Conservation (phyloP, 2,329 filamentous ascomycete genomes). For the Endoconidiophora polonica region DNA sequence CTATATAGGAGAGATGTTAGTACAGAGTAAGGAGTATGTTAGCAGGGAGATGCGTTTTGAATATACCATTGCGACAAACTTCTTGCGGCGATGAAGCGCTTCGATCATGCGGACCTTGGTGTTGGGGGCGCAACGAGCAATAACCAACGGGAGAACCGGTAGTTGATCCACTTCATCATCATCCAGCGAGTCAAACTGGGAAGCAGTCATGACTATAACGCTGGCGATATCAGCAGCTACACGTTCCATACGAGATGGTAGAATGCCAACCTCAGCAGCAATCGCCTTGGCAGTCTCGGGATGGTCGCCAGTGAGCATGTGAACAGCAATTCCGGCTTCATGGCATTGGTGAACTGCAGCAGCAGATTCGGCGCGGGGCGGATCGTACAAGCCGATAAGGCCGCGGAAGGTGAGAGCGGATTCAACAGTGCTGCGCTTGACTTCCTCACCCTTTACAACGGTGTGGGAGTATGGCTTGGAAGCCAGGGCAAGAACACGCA, state of each 20-base stretch:
- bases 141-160: constrained; percentile 48
- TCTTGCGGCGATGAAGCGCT: constrained; percentile 47
- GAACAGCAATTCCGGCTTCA: constrained; percentile 45
- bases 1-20: constrained; percentile 11
- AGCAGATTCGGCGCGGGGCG: constrained; percentile 50
- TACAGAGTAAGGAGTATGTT: neutral
- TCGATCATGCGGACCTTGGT: constrained; percentile 64
- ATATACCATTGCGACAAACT: constrained; percentile 47
- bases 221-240: constrained; percentile 36
- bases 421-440: constrained; percentile 39
- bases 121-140: constrained; percentile 50
- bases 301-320: constrained; percentile 54
- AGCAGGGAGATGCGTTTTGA: neutral
- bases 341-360: constrained; percentile 42
- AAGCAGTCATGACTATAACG: constrained; percentile 46
- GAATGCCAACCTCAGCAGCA: constrained; percentile 43
- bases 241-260: constrained; percentile 31
- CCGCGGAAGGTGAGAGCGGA: constrained; percentile 46
- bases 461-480: constrained; percentile 25
- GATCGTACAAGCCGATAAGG: constrained; percentile 54
- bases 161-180: constrained; percentile 48
- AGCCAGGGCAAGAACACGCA: constrained; percentile 51
- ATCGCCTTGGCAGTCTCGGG: constrained; percentile 46
- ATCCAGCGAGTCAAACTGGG: constrained; percentile 44
- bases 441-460: constrained; percentile 26